These are phyloP conservation scores for Lichenothelia convexa DNA, from an alignment of 495 filamentous ascomycete genomes.

Conservation along the genomic window DNA sequence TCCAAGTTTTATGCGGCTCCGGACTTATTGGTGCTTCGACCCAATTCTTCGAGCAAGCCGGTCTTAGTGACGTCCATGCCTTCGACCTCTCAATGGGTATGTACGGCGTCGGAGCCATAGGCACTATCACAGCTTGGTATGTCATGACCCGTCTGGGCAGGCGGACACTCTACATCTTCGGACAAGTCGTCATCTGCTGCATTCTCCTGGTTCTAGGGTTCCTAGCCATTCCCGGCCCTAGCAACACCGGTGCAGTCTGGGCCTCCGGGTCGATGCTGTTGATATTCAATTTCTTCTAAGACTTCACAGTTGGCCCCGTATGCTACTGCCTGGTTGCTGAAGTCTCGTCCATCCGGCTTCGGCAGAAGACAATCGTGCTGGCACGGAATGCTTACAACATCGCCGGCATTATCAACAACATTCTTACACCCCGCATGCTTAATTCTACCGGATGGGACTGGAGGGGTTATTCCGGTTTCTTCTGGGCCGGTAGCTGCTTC, in stretches of 20 bases:
- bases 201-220: constrained; percentile 1
- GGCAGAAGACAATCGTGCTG: constrained; percentile 7
- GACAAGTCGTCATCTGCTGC: not conserved
- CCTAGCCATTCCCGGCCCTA: not conserved
- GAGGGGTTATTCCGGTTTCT: constrained; percentile 3
- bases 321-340: constrained; percentile 8
- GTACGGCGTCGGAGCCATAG: constrained; percentile 4
- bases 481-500: constrained; percentile 40
- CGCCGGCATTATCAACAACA: not conserved
- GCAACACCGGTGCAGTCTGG: not conserved
- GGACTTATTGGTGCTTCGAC: constrained; percentile 2
- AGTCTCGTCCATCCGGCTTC: constrained; percentile 5
- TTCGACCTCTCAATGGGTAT: constrained; percentile 6
- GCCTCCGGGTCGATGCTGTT: constrained; percentile 3
- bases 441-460: constrained; percentile 5
- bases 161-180: constrained; percentile 8
- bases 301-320: constrained; percentile 5
- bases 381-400: constrained; percentile 5
- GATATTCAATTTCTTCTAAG: constrained; percentile 5
- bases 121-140: constrained; percentile 7
- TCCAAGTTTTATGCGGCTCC: constrained; percentile 4
- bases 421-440: constrained; percentile 3
- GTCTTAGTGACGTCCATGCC: not conserved
- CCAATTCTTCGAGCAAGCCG: constrained; percentile 3
- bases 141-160: constrained; percentile 4